phyloP scores from a whole-genome alignment of 768 basidiomycete genomes.

The Kwoniella sp. region DNA sequence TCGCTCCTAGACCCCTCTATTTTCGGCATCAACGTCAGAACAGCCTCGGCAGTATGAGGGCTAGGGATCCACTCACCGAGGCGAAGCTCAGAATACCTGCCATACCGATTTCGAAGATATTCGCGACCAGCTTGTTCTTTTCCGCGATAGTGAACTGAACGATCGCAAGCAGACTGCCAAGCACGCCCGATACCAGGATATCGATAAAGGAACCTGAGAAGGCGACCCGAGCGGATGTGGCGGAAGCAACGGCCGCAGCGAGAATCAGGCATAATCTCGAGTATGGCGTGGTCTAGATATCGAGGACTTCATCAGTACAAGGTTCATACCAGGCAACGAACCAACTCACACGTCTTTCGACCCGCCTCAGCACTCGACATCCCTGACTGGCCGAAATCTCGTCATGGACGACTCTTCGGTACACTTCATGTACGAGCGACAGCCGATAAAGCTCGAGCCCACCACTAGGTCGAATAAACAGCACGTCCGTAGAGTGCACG shows the following conservation, averaged over 20 bases:
- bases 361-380: conserved; percentile 39
- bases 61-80: conserved; percentile 27
- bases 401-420: conserved; percentile 45
- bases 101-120: conserved; percentile 48
- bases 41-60: background rate
- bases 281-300: conserved; percentile 30
- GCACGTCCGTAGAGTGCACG: conserved; percentile 45
- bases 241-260: conserved; percentile 37
- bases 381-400: conserved; percentile 47
- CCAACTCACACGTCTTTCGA: conserved; percentile 33
- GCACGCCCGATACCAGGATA: conserved; percentile 39
- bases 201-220: conserved; percentile 49
- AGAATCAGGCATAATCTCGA: conserved; percentile 28
- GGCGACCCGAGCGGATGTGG: conserved; percentile 40
- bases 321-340: background rate
- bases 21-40: background rate
- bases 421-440: conserved; percentile 45
- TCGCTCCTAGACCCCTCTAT: conserved; percentile 22
- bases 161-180: conserved; percentile 37
- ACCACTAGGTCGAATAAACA: conserved; percentile 42
- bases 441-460: conserved; percentile 46
- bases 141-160: conserved; percentile 39
- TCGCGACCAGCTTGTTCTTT: conserved; percentile 34
- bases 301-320: background rate
- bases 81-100: conserved; percentile 46